Conservation (phyloP, 2,329 filamentous ascomycete species). For the Fusarium euwallaceae region DNA sequence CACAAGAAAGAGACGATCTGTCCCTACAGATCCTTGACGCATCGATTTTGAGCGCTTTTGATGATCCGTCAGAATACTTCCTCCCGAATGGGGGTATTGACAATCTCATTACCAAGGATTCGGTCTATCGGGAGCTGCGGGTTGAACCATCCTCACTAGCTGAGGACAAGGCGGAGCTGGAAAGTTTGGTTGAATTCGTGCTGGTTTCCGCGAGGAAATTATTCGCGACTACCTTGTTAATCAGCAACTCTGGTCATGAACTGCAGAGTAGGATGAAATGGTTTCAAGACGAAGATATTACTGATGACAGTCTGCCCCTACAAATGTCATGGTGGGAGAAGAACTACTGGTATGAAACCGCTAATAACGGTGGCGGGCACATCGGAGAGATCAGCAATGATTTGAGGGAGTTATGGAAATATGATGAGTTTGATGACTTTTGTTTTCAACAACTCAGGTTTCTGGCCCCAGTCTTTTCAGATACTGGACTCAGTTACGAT, state of each 20-base stretch:
- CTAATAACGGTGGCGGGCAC: too few species aligned
- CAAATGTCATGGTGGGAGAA: neutral
- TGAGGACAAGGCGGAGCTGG: neutral
- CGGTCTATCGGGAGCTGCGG: neutral
- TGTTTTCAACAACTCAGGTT: neutral
- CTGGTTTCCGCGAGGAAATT: neutral
- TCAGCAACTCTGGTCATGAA: too few species aligned
- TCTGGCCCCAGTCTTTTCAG: neutral
- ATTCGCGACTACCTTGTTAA: neutral
- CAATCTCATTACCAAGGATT: neutral
- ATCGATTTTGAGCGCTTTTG: neutral
- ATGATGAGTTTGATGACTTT: too few species aligned
- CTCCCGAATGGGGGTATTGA: neutral
- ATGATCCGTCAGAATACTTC: neutral
- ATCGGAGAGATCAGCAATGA: too few species aligned
- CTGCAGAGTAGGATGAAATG: too few species aligned
- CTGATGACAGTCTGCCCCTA: neutral
- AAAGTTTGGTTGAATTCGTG: neutral
- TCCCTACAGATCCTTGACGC: neutral
- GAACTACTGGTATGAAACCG: neutral
- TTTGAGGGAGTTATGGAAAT: too few species aligned
- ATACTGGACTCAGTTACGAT: neutral
- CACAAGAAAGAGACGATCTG: neutral
- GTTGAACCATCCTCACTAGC: too few species aligned
- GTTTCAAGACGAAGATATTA: neutral